Evolutionary conservation across 306 rosid genomes (phyloP), one percentile per base, ranked within the genome.

Genomic region (Fragaria vesca): DNA sequence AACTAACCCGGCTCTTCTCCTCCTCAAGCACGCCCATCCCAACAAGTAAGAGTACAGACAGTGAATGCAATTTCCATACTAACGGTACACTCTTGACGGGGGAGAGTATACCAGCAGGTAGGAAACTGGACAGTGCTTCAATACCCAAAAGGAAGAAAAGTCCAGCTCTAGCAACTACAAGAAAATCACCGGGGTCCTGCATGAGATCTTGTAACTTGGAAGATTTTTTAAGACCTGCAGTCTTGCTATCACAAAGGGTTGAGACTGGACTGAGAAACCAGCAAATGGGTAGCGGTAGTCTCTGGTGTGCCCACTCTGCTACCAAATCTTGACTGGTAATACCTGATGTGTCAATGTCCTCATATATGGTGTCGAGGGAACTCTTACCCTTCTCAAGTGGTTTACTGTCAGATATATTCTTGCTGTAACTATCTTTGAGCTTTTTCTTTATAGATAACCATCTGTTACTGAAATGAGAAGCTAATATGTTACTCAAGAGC

Each of bases 11-110:
- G 42, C 87, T 79, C 87, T 84, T 89, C 73, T 88, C 87, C 69
- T 91, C 93, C 73, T 87, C 97, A 76, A 95, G 83, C 76, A 92
- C 77, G 38, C 85, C 91, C 96, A 95, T 95, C 74, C 96, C 98
- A 60, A 83, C 81, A 70, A 95, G 91, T 83, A 95, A 89, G 83
- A 86, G 84, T 80, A 92, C 89, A 78, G 98, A 92, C 69, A 95
- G 85, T 45, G 97, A 88, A 82, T 92, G 98, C 26, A 95, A 81
- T 84, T 95, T 95, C 98, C 98, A 95, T 18, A 90, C 93, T 82
- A 92, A 79, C 0, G 98, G 86, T 65, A 91, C 93, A 42, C 79
- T 77, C 71, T 76, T 91, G 85, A 95, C 76, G 55, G 93, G 95
- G 82, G 97, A 92, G 80, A 83, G 85, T 74, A 82, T 71, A 67